Base-by-base conservation (phyloP, 768 basidiomycete genomes). In the Tremella mesenterica region DNA sequence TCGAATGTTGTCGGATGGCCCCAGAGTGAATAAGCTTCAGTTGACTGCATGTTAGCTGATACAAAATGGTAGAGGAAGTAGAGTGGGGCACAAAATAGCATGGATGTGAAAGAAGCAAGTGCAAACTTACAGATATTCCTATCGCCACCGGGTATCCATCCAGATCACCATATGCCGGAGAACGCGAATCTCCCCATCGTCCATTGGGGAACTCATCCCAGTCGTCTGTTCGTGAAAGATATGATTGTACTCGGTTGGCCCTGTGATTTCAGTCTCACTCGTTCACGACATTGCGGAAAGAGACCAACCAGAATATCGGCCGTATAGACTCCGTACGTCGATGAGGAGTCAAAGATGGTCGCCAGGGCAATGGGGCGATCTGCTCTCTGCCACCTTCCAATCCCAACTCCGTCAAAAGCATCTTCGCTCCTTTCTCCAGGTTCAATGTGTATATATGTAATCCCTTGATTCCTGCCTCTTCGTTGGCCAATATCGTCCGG, bases 151-250 rank as follows among this genome's bases (percentile, higher is more conserved):
- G 93, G 61, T 93, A 96, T 1, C 93, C 93, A 68, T 99, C 93
- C 50, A 99, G 76, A 75, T 99, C 95, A 65, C 95, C 95, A 61
- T 95, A 99, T 13, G 95, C 95, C 26, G 95, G 95, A 79, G 86
- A 89, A 53, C 95, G 82, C 6, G 92, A 85, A 75, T 97, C 95
- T 63, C 95, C 95, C 69, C 93, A 99, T 61, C 95, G 88, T 51
- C 95, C 95, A 72, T 99, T 99, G 46, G 95, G 95, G 73, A 95
- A 97, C 72, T 97, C 93, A 70, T 99, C 95, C 95, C 95, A 99
- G 69, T 95, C 88, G 71, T 95, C 91, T 13, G 95, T 41, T 18
- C 47, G 23, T 31, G 47, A 48, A 25, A 48, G 30, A 21, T 48
- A 48, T 31, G 47, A 48, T 21, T 48, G 23, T 18, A 48, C 47